Conservation (phyloP, 176 grass and related monocot species). For the Zea luxurians region DNA sequence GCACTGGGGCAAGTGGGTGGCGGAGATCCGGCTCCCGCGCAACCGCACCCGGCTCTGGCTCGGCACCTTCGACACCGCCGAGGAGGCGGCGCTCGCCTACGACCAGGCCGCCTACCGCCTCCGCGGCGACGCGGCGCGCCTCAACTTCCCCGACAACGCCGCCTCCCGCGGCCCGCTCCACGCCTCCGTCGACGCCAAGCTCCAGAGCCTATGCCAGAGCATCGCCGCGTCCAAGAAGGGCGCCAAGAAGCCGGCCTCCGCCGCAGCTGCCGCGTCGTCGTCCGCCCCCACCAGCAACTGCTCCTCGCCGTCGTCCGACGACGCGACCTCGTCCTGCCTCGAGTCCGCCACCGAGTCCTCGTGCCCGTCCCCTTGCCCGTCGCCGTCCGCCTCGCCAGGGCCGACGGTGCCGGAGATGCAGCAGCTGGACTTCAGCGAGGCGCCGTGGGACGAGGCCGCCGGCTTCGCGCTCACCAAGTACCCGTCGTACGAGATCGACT, state of each 20-base stretch:
- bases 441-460: slow-evolving; percentile 57
- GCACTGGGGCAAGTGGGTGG: slow-evolving; percentile 89
- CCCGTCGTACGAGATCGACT: slow-evolving; percentile 71
- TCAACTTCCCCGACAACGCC: slow-evolving; percentile 68
- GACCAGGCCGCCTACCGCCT: slow-evolving; percentile 65
- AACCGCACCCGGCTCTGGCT: slow-evolving; percentile 86
- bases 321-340: slow-evolving; percentile 28
- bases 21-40: slow-evolving; percentile 75
- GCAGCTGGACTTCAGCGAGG: slow-evolving; percentile 67
- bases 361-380: background rate
- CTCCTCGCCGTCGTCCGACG: slow-evolving; percentile 26
- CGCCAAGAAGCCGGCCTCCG: slow-evolving; percentile 27
- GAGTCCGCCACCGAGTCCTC: slow-evolving; percentile 18
- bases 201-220: slow-evolving; percentile 62
- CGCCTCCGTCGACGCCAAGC: slow-evolving; percentile 69
- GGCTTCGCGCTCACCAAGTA: slow-evolving; percentile 56
- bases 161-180: slow-evolving; percentile 50
- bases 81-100: slow-evolving; percentile 60
- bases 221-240: slow-evolving; percentile 36
- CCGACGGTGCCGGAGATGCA: slow-evolving; percentile 44
- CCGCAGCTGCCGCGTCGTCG: background rate
- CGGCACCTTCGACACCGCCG: slow-evolving; percentile 86
- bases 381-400: background rate
- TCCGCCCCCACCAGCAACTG: slow-evolving; percentile 42
- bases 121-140: slow-evolving; percentile 51